Conservation (phyloP, 129 eudicot genomes). For the Smallanthus sonchifolius region DNA sequence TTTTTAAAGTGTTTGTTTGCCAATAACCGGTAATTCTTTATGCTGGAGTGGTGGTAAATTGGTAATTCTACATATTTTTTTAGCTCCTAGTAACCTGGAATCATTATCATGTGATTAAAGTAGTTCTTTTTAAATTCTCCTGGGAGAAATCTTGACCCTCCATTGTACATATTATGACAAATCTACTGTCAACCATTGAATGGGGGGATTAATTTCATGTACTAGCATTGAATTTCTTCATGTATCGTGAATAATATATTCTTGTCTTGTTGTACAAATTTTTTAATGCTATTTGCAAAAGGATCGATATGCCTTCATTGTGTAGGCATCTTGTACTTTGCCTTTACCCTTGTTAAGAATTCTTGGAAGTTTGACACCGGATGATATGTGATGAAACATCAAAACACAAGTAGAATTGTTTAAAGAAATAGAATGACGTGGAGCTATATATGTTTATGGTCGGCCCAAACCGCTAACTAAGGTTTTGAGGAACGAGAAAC, state of each 20-base stretch:
- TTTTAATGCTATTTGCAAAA: background rate
- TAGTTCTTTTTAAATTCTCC: background rate
- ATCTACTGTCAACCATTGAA: background rate
- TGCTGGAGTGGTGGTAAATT: constrained; percentile 5
- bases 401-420: too few relatives aligned
- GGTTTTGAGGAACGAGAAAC: too few relatives aligned
- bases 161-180: background rate
- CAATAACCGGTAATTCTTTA: background rate
- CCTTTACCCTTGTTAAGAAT: too few relatives aligned
- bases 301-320: background rate
- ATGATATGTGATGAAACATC: too few relatives aligned
- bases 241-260: background rate
- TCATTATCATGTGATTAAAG: background rate
- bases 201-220: background rate
- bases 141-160: background rate
- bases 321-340: background rate
- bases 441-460: too few relatives aligned
- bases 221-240: background rate
- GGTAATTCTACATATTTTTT: background rate
- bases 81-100: background rate
- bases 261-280: background rate
- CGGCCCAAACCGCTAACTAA: too few relatives aligned
- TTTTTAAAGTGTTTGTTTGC: constrained; percentile 8
- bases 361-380: too few relatives aligned
- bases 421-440: too few relatives aligned